Evolutionary conservation across 257 asterid genomes (phyloP).

Genomic region (Nicotiana noctiflora): DNA sequence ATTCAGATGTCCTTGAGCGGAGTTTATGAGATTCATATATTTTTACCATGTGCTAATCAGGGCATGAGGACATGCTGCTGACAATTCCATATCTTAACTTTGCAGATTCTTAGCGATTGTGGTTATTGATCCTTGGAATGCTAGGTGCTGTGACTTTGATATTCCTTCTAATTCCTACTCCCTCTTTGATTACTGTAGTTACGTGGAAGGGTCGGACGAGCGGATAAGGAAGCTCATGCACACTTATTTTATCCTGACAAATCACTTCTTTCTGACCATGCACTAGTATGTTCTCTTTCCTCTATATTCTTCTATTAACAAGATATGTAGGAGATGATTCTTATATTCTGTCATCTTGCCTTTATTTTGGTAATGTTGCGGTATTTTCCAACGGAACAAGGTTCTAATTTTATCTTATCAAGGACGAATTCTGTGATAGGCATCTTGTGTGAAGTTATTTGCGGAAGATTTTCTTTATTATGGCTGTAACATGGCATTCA

Average conservation of each 20-base stretch:
- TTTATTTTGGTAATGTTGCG: not conserved
- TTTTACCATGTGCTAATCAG: not conserved
- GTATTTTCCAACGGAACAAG: not conserved
- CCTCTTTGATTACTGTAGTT: constrained; percentile 39
- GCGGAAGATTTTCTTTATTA: constrained; percentile 6
- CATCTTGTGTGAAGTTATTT: constrained; percentile 4
- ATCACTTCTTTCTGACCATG: constrained; percentile 80
- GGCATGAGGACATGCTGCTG: not conserved
- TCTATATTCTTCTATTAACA: constrained; percentile 10
- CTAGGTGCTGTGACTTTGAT: not conserved
- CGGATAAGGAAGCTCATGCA: constrained; percentile 98
- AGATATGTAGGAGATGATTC: constrained; percentile 1
- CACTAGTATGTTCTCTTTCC: constrained; percentile 60
- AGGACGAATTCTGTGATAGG: not conserved
- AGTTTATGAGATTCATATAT: not conserved
- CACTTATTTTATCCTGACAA: constrained; percentile 83
- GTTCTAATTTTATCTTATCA: not conserved
- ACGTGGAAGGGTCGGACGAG: constrained; percentile 99
- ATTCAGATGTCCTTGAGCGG: not conserved
- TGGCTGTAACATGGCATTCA: constrained; percentile 9
- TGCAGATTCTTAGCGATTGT: not conserved
- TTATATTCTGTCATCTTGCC: not conserved
- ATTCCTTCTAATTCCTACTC: not conserved
- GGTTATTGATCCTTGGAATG: not conserved
- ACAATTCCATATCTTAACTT: not conserved